These are phyloP conservation scores for Lactarius sanguifluus DNA, from an alignment of 768 basidiomycete species.

Conservation along the genomic window DNA sequence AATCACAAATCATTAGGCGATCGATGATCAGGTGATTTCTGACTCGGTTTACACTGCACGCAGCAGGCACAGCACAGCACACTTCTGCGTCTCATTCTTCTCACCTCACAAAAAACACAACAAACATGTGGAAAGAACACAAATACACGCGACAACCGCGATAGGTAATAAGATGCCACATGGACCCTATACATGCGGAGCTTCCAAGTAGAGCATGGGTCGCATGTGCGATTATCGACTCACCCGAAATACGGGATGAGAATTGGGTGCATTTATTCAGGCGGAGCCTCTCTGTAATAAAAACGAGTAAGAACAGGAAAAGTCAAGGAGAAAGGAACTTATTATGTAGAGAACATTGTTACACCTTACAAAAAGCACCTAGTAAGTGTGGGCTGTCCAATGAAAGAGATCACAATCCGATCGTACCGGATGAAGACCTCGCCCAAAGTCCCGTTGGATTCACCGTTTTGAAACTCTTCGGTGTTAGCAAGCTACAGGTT, in stretches of 20 bases:
- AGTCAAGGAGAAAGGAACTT: slow-evolving; percentile 46
- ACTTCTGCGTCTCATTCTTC: not conserved
- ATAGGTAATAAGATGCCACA: slow-evolving; percentile 13
- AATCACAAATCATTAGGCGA: not conserved
- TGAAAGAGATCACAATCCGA: slow-evolving; percentile 2
- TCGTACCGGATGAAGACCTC: slow-evolving; percentile 97
- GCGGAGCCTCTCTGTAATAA: slow-evolving; percentile 28
- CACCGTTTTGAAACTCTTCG: slow-evolving; percentile 95
- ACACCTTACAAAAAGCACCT: slow-evolving; percentile 50
- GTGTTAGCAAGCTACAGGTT: slow-evolving; percentile 89
- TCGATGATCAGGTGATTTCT: slow-evolving; percentile 3
- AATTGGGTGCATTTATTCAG: slow-evolving; percentile 17
- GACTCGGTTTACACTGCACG: not conserved
- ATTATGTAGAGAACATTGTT: slow-evolving; percentile 97
- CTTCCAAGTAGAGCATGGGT: not conserved
- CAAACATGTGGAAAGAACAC: not conserved
- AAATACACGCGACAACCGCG: slow-evolving; percentile 1
- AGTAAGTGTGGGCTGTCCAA: slow-evolving; percentile 23
- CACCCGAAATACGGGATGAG: not conserved
- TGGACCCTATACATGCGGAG: slow-evolving; percentile 20
- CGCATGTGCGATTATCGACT: slow-evolving; percentile 5
- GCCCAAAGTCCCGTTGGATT: slow-evolving; percentile 94
- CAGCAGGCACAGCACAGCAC: not conserved
- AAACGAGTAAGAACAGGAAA: slow-evolving; percentile 14
- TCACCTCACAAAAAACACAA: not conserved